phyloP scores from a whole-genome alignment of 345 rosid genomes.

The Citrus cavaleriei region DNA sequence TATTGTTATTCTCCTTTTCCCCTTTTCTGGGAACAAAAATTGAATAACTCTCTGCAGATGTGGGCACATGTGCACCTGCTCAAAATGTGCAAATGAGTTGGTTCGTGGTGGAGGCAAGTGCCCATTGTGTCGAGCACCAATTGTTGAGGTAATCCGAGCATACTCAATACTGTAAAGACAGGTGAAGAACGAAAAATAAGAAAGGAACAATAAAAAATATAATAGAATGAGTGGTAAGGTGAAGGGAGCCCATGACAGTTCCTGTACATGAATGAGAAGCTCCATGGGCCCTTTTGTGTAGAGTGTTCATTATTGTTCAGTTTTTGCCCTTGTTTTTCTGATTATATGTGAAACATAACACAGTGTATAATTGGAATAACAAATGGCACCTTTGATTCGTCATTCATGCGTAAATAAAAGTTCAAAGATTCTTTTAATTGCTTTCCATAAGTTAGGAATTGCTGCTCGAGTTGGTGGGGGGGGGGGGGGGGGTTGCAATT shows the following conservation, averaged over 20 bases:
- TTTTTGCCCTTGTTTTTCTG: conserved; percentile 34
- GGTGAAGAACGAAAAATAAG: not conserved
- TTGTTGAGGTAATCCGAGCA: conserved; percentile 89
- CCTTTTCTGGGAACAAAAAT: not conserved
- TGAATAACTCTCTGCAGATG: conserved; percentile 49
- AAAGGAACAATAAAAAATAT: conserved; percentile 4
- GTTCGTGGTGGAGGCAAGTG: conserved; percentile 90
- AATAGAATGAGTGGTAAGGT: conserved; percentile 20
- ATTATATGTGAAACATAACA: conserved; percentile 31
- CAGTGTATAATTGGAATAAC: conserved; percentile 50
- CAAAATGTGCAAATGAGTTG: conserved; percentile 90
- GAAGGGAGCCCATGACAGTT: conserved; percentile 7
- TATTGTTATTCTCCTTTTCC: not conserved
- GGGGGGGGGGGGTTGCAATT: no score
- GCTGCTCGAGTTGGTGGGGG: not conserved
- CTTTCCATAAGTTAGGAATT: not conserved
- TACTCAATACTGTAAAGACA: conserved; percentile 82
- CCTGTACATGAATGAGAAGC: conserved; percentile 9
- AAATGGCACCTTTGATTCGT: conserved; percentile 37
- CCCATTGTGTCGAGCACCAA: conserved; percentile 95
- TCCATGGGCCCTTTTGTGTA: conserved; percentile 14
- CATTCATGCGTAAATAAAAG: conserved; percentile 49
- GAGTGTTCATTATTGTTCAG: conserved; percentile 19
- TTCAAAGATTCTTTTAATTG: conserved; percentile 10
- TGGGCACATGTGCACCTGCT: conserved; percentile 99